A percentile compares a stretch with the other conserved stretches of the same genome.
phyloP scores from a whole-genome alignment of 169 alveolate species.

The Perkinsus olseni region DNA sequence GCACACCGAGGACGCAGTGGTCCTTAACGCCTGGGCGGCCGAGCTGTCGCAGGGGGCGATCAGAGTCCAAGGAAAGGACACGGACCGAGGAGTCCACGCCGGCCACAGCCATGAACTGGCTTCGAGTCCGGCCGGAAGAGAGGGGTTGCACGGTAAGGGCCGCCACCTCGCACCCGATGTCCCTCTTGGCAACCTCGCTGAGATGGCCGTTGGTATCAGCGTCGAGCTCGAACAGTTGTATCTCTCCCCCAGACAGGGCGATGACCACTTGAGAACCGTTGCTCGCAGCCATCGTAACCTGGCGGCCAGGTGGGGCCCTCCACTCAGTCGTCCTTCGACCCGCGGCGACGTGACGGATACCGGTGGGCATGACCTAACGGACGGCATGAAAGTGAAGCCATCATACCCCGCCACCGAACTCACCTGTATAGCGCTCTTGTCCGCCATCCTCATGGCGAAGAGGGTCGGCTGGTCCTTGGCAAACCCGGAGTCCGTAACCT shows the following conservation, averaged over 20 bases:
- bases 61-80: neutral
- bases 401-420: neutral
- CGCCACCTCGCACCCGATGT: slow-evolving; percentile 29
- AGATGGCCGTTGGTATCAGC: slow-evolving; percentile 13
- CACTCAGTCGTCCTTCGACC: slow-evolving; percentile 32
- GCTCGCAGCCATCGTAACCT: slow-evolving; percentile 20
- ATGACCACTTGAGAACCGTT: slow-evolving; percentile 15
- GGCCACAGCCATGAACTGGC: neutral
- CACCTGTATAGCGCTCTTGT: neutral
- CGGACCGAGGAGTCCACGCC: neutral
- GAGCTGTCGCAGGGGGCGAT: neutral
- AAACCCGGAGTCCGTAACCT: slow-evolving; percentile 65
- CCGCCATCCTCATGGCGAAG: neutral
- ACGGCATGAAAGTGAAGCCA: neutral
- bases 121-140: neutral
- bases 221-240: neutral
- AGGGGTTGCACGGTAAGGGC: neutral
- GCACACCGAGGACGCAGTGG: neutral
- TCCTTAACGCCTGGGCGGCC: neutral
- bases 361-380: neutral
- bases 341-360: neutral
- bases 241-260: neutral
- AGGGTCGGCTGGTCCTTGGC: neutral
- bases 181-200: slow-evolving; percentile 28
- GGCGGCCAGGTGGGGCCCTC: slow-evolving; percentile 32